Percentiles rank a stretch among this genome's conserved stretches.
Evolutionary conservation across 768 basidiomycete genomes (phyloP).

Genomic region (Kwoniella dejecticola): DNA sequence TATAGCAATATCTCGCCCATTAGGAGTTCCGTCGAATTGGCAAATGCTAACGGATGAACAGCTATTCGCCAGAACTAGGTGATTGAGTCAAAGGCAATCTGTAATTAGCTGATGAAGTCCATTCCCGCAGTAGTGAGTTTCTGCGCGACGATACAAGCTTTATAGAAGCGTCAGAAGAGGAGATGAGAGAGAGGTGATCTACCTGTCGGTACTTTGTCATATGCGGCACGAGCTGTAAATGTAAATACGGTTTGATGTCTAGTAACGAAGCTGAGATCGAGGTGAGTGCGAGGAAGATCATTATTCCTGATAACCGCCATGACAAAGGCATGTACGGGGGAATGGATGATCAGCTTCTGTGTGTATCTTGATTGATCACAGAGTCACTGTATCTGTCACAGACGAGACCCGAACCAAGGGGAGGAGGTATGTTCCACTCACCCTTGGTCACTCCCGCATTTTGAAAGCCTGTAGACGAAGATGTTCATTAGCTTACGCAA

Average conservation of each 20-base stretch:
- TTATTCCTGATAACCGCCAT: constrained; percentile 68
- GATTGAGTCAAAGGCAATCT: background rate
- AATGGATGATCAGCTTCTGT: background rate
- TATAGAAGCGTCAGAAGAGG: too few species aligned
- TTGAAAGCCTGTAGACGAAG: constrained; percentile 41
- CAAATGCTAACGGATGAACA: constrained; percentile 72
- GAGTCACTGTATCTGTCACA: too few species aligned
- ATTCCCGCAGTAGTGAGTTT: too few species aligned
- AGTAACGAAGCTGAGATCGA: constrained; percentile 77
- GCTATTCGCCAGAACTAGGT: constrained; percentile 81
- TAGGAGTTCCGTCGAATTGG: constrained; percentile 83
- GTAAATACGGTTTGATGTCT: constrained; percentile 84
- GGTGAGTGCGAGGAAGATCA: constrained; percentile 69
- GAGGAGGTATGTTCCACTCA: background rate
- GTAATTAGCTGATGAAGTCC: too few species aligned
- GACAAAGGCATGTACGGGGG: constrained; percentile 2
- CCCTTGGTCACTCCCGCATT: constrained; percentile 51
- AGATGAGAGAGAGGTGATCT: too few species aligned
- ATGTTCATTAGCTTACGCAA: background rate
- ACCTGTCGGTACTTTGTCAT: constrained; percentile 89
- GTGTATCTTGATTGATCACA: too few species aligned
- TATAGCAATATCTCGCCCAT: constrained; percentile 73
- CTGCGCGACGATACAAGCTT: too few species aligned
- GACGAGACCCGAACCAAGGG: too few species aligned
- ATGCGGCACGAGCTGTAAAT: constrained; percentile 87